Base-by-base conservation (phyloP, 129 eudicot genomes). In the Flaveria ramosissima region DNA sequence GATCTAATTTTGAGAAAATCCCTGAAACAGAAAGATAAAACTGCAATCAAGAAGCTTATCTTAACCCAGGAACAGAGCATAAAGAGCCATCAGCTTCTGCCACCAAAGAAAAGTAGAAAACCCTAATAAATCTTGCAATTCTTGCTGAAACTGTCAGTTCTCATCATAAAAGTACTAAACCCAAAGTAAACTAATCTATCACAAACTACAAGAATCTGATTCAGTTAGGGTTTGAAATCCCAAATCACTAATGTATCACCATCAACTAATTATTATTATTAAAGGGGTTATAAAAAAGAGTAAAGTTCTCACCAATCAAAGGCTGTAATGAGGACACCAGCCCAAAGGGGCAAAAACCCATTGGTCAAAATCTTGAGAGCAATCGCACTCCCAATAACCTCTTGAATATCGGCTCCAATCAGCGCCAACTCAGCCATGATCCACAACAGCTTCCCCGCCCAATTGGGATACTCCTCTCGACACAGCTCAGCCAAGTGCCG, bases 401-500 rank as follows among this genome's bases (percentile, higher is more conserved):
- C 69, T 30, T 63, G 69, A 63, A 63, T 63, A 63, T 63, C 69
- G 32, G 69, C 69, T 5, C 69, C 69, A 63, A 63, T 63, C 17
- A 63, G 69, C 1, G 69, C 69, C 69, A 63, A 63, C 10, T 63
- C 69, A 30, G 69, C 69, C 69, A 63, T 63, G 46, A 63, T 9
- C 69, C 69, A 63, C 69, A 63, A 63, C 69, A 63, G 16, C 69
- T 63, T 63, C 12, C 69, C 69, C 15, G 69, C 69, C 69, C 69
- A 63, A 63, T 63, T 63, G 16, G 69, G 69, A 12, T 63, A 63
- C 69, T 63, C 69, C 9, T 63, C 69, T 15, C 69, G 32, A 63
- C 69, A 63, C 12, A 63, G 69, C 69, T 63, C 69, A 27, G 69
- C 69, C 69, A 63, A 30, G 6, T 63, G 69, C 2, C 69, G 30